Percentiles rank a stretch among this genome's conserved stretches.
Evolutionary conservation across 305 asterid species (phyloP).

Genomic region (Fraxinus ornus): DNA sequence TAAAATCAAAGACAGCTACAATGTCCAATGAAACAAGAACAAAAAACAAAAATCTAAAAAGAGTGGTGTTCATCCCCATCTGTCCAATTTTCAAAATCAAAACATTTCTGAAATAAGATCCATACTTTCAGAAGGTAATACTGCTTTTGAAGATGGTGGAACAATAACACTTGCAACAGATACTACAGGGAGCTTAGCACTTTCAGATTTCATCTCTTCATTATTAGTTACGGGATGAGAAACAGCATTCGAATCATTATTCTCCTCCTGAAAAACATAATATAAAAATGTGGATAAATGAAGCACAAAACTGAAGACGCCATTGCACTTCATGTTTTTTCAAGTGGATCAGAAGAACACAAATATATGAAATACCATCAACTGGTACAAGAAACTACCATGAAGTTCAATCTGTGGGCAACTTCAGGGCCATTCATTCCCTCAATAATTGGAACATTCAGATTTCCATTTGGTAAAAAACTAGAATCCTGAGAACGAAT

Average conservation of each 20-base stretch:
- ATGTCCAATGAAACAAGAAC: slow-evolving; percentile 1
- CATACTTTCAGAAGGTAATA: slow-evolving; percentile 73
- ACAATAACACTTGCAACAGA: slow-evolving; percentile 46
- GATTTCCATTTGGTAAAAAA: slow-evolving; percentile 65
- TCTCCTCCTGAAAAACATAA: slow-evolving; percentile 59
- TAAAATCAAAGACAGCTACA: slow-evolving; percentile 15
- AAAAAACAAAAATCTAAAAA: slow-evolving; percentile 12
- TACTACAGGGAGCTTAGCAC: slow-evolving; percentile 45
- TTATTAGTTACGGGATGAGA: slow-evolving; percentile 42
- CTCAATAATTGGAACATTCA: slow-evolving; percentile 59
- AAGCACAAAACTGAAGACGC: slow-evolving; percentile 2
- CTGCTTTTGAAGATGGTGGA: slow-evolving; percentile 48
- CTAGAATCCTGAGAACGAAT: slow-evolving; percentile 61
- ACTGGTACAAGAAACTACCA: slow-evolving; percentile 41
- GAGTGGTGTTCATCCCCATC: slow-evolving; percentile 12
- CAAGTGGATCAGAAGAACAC: slow-evolving; percentile 7
- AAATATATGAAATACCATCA: slow-evolving; percentile 9
- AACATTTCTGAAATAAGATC: not conserved
- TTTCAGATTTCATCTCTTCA: slow-evolving; percentile 58
- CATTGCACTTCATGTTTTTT: not conserved
- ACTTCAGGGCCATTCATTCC: slow-evolving; percentile 85
- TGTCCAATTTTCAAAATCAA: not conserved
- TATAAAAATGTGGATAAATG: slow-evolving; percentile 5
- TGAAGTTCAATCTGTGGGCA: slow-evolving; percentile 51
- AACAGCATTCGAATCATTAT: slow-evolving; percentile 39